phyloP scores from a whole-genome alignment of 2,329 filamentous ascomycete species.

The Aspergillus proliferans region DNA sequence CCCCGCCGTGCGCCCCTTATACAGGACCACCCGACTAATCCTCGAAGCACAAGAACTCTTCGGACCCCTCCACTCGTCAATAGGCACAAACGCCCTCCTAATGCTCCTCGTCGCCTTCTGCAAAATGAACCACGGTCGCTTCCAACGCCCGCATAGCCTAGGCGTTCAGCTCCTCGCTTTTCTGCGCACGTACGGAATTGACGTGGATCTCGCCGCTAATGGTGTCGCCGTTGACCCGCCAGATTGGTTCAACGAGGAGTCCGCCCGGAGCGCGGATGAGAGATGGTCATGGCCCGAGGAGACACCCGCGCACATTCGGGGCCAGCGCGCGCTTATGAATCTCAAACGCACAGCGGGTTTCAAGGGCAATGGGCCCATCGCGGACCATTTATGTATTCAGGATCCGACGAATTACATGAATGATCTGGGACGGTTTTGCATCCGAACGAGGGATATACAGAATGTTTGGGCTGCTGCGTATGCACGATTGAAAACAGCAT shows the following conservation, averaged over 20 bases:
- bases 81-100: conserved; percentile 51
- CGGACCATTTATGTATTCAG: conserved; percentile 48
- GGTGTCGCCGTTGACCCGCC: conserved; percentile 48
- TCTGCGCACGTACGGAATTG: conserved; percentile 43
- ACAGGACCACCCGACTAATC: conserved; percentile 44
- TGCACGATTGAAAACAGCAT: conserved; percentile 16
- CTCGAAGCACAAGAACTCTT: conserved; percentile 47
- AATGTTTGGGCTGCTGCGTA: conserved; percentile 32
- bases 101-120: conserved; percentile 53
- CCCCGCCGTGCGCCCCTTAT: conserved; percentile 46
- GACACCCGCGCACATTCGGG: conserved; percentile 25
- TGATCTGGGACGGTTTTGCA: conserved; percentile 48
- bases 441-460: conserved; percentile 47
- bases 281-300: conserved; percentile 7
- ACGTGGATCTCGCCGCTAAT: conserved; percentile 39
- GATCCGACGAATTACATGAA: conserved; percentile 55
- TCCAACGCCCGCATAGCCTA: conserved; percentile 22
- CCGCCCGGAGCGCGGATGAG: conserved; percentile 7
- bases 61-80: conserved; percentile 43
- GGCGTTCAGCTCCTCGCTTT: conserved; percentile 44
- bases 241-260: conserved; percentile 31
- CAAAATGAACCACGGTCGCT: conserved; percentile 36
- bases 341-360: conserved; percentile 27
- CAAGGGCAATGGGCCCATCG: conserved; percentile 18
- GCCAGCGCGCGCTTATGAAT: conserved; percentile 35